Conservation (phyloP, 2,329 filamentous ascomycete genomes). For the Botryotinia calthae region DNA sequence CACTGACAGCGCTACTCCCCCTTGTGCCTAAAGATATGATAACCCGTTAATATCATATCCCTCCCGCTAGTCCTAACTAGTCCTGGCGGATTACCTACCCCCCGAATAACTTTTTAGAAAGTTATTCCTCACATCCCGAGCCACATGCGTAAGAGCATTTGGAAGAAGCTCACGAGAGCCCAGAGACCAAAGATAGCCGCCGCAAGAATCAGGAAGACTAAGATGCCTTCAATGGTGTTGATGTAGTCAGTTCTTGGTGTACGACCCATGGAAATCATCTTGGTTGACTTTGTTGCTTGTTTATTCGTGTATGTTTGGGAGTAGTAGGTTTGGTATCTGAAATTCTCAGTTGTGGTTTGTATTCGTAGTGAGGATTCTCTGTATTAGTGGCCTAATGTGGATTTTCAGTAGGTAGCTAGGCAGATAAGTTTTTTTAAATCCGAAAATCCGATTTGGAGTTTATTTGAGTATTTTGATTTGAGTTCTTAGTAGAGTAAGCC, state of each 20-base stretch:
- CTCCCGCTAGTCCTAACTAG: not conserved
- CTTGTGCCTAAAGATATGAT: not conserved
- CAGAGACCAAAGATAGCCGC: not conserved
- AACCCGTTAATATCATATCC: fast-evolving
- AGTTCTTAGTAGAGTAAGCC: not conserved
- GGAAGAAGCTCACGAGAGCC: not conserved
- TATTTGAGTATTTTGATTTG: not conserved
- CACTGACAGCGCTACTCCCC: not conserved
- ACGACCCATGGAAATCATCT: not conserved
- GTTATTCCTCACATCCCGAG: not conserved
- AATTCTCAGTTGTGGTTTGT: not conserved
- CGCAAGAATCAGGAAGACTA: not conserved
- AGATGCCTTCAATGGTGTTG: not conserved
- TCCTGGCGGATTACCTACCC: too few relatives aligned
- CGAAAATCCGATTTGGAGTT: not conserved
- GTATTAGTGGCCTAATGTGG: too few relatives aligned
- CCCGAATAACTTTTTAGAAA: fast-evolving
- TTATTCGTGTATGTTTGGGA: not conserved
- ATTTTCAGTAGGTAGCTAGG: too few relatives aligned
- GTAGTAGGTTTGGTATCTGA: not conserved
- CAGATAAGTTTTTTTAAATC: too few relatives aligned
- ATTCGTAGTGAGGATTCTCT: too few relatives aligned
- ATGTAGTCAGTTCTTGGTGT: not conserved
- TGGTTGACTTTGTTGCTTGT: not conserved
- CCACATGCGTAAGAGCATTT: not conserved